A percentile compares a stretch with the other conserved stretches of the same genome.
Evolutionary conservation across 73 alveolate species (phyloP).

Genomic region (Tetrahymena malaccensis): DNA sequence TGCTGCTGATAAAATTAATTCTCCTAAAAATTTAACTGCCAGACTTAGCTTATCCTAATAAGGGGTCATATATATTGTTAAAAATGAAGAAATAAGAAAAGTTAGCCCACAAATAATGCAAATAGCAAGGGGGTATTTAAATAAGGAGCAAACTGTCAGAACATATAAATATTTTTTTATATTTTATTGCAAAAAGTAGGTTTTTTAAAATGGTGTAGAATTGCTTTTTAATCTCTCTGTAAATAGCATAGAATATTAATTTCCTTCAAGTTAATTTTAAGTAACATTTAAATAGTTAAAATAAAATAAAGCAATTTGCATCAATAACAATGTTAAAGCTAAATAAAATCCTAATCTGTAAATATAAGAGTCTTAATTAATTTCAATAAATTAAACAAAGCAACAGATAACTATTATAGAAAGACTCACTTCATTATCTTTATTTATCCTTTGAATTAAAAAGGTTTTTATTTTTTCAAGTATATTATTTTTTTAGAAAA

Average conservation of each 20-base stretch:
- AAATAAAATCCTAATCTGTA: background rate
- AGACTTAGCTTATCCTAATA: background rate
- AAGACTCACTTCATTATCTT: background rate
- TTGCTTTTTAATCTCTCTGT: background rate
- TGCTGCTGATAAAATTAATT: background rate
- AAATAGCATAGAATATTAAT: background rate
- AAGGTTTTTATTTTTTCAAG: too few species aligned
- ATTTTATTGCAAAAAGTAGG: background rate
- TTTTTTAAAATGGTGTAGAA: too few species aligned
- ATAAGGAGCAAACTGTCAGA: background rate
- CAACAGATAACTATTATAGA: background rate
- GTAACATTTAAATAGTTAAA: background rate
- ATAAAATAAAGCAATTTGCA: too few species aligned
- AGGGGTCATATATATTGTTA: background rate
- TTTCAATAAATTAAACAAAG: background rate
- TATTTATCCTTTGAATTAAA: too few species aligned
- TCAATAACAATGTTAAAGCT: too few species aligned
- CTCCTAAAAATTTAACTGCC: background rate
- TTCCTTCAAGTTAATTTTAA: too few species aligned
- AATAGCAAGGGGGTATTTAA: background rate
- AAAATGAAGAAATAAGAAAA: background rate
- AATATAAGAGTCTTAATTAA: background rate
- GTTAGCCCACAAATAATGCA: background rate
- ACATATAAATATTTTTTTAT: too few species aligned
- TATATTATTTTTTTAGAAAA: too few species aligned